Evolutionary conservation across 176 grass and related monocot species (phyloP).

Genomic region (Oryza coarctata): DNA sequence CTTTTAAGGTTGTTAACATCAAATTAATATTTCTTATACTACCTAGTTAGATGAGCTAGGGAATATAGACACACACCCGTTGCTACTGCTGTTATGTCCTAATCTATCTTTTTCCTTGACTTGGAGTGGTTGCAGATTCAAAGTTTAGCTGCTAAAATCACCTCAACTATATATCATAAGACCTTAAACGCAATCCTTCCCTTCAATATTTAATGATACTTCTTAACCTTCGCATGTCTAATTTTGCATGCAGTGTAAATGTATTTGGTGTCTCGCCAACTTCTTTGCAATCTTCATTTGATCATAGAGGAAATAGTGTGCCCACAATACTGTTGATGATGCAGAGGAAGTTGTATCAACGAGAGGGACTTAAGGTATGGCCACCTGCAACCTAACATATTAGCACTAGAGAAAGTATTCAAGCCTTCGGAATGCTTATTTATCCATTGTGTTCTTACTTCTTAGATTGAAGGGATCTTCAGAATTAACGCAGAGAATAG

Average conservation of each 20-base stretch:
- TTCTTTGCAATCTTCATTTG: slow-evolving; percentile 90
- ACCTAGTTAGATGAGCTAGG: not conserved
- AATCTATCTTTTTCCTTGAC: not conserved
- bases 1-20: slow-evolving; percentile 32
- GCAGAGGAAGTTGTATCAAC: slow-evolving; percentile 71
- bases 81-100: not conserved
- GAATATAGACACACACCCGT: slow-evolving; percentile 2
- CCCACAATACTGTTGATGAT: slow-evolving; percentile 81
- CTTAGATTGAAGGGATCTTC: slow-evolving; percentile 92
- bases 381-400: not conserved
- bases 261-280: slow-evolving; percentile 90
- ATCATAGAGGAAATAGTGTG: slow-evolving; percentile 82
- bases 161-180: not conserved
- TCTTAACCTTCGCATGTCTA: slow-evolving; percentile 14
- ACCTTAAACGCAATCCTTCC: not conserved
- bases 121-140: not conserved
- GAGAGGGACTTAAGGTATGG: slow-evolving; percentile 77
- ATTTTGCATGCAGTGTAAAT: slow-evolving; percentile 56
- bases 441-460: slow-evolving; percentile 13
- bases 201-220: not conserved
- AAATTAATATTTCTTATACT: slow-evolving; percentile 12
- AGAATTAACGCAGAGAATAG: slow-evolving; percentile 94
- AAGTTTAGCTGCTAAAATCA: slow-evolving; percentile 17
- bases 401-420: not conserved
- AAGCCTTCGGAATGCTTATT: not conserved